phyloP scores from a whole-genome alignment of 345 rosid species.

The Trapa incisa region DNA sequence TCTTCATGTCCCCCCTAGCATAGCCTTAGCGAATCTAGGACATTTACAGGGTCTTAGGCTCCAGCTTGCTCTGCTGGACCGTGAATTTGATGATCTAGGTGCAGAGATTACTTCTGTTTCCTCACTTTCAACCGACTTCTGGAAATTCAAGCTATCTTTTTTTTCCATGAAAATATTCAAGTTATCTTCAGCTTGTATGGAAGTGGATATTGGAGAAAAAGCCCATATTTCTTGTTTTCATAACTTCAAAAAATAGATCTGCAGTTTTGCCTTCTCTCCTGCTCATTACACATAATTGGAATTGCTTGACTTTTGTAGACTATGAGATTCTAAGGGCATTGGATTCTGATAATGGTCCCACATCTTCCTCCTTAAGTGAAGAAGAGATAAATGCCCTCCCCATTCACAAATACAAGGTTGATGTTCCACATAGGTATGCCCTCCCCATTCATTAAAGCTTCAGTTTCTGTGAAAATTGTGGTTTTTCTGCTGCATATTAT shows the following conservation, averaged over 20 bases:
- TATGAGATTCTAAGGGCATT: conserved; percentile 88
- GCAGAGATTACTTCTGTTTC: background rate
- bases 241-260: background rate
- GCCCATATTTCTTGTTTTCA: background rate
- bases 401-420: conserved; percentile 63
- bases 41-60: conserved; percentile 86
- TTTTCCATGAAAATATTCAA: too few species aligned
- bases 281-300: background rate
- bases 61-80: conserved; percentile 93
- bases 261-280: background rate
- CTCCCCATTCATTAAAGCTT: background rate
- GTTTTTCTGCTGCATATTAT: background rate
- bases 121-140: background rate
- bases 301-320: conserved; percentile 27
- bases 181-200: background rate
- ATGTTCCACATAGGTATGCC: conserved; percentile 34
- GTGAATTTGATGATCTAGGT: conserved; percentile 94
- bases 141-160: background rate
- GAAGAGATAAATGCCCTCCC: conserved; percentile 93
- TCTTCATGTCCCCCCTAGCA: conserved; percentile 77
- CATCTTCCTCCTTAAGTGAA: conserved; percentile 68
- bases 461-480: background rate
- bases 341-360: conserved; percentile 60
- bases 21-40: conserved; percentile 81
- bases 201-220: background rate